Percentiles rank a stretch among this genome's conserved stretches.
Evolutionary conservation across 306 rosid genomes (phyloP).

Genomic region (Citrullus mucosospermus): DNA sequence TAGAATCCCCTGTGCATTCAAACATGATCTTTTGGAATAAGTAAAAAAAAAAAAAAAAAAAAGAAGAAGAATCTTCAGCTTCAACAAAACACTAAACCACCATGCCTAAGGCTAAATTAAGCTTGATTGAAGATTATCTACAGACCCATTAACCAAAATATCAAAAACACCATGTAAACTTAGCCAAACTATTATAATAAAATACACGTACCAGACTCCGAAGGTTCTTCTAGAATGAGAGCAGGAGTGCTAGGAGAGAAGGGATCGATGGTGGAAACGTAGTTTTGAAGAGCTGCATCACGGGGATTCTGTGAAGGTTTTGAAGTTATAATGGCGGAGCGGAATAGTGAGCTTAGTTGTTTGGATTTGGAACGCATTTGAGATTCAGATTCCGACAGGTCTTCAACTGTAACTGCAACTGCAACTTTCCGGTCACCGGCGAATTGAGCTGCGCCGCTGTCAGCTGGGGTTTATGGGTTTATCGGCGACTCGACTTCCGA

Average conservation of each 20-base stretch:
- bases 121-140: neutral
- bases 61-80: neutral
- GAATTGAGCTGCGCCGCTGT: neutral
- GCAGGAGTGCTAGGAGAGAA: constrained; percentile 10
- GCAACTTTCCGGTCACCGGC: neutral
- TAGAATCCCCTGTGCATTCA: constrained; percentile 41
- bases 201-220: constrained; percentile 33
- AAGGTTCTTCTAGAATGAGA: constrained; percentile 18
- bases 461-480: neutral
- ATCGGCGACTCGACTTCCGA: neutral
- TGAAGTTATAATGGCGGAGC: constrained; percentile 13
- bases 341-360: constrained; percentile 19
- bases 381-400: neutral
- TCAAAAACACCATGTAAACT: neutral
- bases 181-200: constrained; percentile 5
- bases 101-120: neutral
- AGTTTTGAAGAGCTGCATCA: constrained; percentile 12
- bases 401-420: neutral
- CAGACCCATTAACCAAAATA: neutral
- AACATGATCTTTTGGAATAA: constrained; percentile 5
- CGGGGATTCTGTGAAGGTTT: constrained; percentile 4
- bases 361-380: constrained; percentile 31
- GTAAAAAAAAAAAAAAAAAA: no score
- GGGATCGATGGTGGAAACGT: constrained; percentile 13
- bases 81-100: neutral